Evolutionary conservation across 192 early-diverging fungal species (phyloP).

Genomic region (Podila minutissima): DNA sequence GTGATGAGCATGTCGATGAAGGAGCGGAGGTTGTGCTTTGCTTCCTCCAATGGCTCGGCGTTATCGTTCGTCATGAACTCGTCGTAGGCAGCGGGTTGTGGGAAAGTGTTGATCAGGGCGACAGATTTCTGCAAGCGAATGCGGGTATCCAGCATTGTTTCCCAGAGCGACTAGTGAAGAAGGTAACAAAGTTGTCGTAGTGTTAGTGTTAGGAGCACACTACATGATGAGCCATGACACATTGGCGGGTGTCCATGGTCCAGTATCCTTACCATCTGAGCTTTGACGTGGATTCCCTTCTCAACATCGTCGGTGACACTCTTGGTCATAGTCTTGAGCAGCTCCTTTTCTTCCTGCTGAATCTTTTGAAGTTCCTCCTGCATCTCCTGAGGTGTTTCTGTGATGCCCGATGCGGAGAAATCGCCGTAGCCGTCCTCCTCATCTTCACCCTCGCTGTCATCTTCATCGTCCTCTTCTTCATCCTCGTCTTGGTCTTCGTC

Average conservation of each 20-base stretch:
- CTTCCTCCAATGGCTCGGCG: conserved; percentile 36
- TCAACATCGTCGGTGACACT: conserved; percentile 82
- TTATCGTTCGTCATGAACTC: conserved; percentile 42
- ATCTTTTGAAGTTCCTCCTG: conserved; percentile 76
- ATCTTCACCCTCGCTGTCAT: conserved; percentile 51
- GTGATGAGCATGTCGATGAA: conserved; percentile 56
- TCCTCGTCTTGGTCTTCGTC: conserved; percentile 35
- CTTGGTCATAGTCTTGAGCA: conserved; percentile 81
- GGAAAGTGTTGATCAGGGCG: conserved; percentile 68
- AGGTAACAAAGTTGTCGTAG: neutral
- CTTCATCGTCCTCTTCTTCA: conserved; percentile 51
- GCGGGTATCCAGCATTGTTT: conserved; percentile 83
- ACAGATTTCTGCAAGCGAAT: conserved; percentile 88
- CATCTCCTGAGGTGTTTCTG: conserved; percentile 50
- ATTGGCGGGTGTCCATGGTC: too few relatives aligned
- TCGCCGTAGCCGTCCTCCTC: conserved; percentile 54
- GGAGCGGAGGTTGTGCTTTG: conserved; percentile 40
- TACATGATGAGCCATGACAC: too few relatives aligned
- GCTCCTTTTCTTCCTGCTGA: conserved; percentile 84
- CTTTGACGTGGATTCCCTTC: conserved; percentile 90
- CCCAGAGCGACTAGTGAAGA: conserved; percentile 73
- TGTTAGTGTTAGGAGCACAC: neutral
- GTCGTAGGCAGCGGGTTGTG: conserved; percentile 5
- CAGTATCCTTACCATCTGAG: conserved; percentile 80
- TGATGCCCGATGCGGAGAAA: conserved; percentile 19